Conservation (phyloP, 306 rosid genomes). For the Herpetospermum pedunculosum region DNA sequence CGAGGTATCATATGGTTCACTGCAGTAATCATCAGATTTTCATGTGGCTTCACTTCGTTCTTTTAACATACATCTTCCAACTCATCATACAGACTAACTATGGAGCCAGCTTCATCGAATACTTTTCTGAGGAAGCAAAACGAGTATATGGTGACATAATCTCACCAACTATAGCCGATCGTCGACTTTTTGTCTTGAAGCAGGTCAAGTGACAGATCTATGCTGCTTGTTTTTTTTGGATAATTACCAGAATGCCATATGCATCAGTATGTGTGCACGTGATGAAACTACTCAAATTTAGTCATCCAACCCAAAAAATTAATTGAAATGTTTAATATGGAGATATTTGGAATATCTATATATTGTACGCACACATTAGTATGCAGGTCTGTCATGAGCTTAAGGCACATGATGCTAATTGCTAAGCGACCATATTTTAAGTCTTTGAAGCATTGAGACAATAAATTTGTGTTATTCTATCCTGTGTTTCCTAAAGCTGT, state of each 20-base stretch:
- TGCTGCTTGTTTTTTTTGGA: not conserved
- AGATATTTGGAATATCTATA: not conserved
- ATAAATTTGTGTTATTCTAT: not conserved
- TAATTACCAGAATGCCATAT: not conserved
- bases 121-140: slow-evolving; percentile 84
- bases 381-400: not conserved
- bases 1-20: slow-evolving; percentile 44
- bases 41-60: slow-evolving; percentile 1
- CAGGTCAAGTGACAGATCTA: slow-evolving; percentile 39
- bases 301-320: not conserved
- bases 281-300: not conserved
- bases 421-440: not conserved
- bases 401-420: not conserved
- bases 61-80: slow-evolving; percentile 11
- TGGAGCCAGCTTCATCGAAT: slow-evolving; percentile 87
- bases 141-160: slow-evolving; percentile 93
- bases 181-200: slow-evolving; percentile 77
- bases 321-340: not conserved
- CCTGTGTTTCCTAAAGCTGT: not conserved
- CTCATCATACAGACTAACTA: slow-evolving; percentile 42
- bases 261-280: not conserved
- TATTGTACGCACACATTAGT: not conserved
- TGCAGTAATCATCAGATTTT: not conserved
- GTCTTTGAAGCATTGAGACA: not conserved
- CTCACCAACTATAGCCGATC: slow-evolving; percentile 70